Evolutionary conservation across 306 rosid genomes (phyloP).

Genomic region (Malus fusca): DNA sequence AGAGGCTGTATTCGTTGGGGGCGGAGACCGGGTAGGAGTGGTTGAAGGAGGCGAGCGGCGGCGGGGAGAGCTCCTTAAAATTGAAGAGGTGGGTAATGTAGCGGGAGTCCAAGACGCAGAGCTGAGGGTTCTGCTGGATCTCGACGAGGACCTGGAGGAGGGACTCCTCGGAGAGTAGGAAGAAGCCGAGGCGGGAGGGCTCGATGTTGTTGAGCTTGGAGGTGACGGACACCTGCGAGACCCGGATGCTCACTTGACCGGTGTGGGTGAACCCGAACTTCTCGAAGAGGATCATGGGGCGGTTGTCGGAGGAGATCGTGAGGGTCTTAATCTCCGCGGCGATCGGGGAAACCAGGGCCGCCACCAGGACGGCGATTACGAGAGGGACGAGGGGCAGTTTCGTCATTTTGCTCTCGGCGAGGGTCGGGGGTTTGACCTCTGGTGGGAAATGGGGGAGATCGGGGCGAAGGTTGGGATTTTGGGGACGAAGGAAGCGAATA

Average conservation of each 20-base stretch:
- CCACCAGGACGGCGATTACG: constrained; percentile 18
- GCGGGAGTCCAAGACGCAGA: constrained; percentile 66
- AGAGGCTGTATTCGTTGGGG: constrained; percentile 73
- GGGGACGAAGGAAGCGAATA: background rate
- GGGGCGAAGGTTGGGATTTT: background rate
- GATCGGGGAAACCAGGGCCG: constrained; percentile 21
- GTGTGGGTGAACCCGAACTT: constrained; percentile 83
- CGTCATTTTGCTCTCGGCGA: constrained; percentile 25
- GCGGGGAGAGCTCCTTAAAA: constrained; percentile 68
- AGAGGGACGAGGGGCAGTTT: constrained; percentile 28
- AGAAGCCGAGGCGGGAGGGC: constrained; percentile 65
- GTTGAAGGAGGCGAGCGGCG: constrained; percentile 48
- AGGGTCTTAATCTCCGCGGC: constrained; percentile 77
- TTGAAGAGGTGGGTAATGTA: constrained; percentile 42
- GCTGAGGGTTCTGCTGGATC: constrained; percentile 66
- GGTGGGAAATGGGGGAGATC: background rate
- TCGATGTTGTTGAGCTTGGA: constrained; percentile 19
- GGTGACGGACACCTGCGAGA: constrained; percentile 39
- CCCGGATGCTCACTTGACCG: constrained; percentile 56
- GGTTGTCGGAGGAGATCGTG: constrained; percentile 49
- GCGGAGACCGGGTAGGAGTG: constrained; percentile 40
- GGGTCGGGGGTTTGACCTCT: background rate
- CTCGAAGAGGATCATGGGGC: constrained; percentile 76
- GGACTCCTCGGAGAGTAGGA: constrained; percentile 72
- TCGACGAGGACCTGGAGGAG: constrained; percentile 75